Base-by-base conservation (phyloP, 768 basidiomycete species). In the Kwoniella botswanensis region DNA sequence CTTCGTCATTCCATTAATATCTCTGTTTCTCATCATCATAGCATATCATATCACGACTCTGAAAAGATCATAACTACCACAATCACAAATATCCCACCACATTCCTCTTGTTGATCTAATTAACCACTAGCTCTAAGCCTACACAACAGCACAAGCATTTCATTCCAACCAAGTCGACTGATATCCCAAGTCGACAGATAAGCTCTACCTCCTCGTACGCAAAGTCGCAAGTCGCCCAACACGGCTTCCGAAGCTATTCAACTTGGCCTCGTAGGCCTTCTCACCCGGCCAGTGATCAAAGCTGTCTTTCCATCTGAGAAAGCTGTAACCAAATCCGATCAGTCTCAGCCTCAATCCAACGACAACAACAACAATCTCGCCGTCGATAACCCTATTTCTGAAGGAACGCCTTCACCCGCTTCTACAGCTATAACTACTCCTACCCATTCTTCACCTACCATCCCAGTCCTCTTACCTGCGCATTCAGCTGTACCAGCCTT, bases 251-350 rank as follows among this genome's bases (percentile, higher is more conserved):
- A 77, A 78, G 74, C 77, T 21, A 66, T 83, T 26, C 77, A 81
- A 69, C 76, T 83, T 57, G 82, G 81, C 66, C 76, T 82, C 58
- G 76, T 81, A 50, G 82, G 79, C 73, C 79, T 81, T 15, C 73
- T 82, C 50, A 75, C 78, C 17, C 58, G 79, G 54, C 82, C 82
- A 43, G 79, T 83, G 69, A 74, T 83, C 66, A 73, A 79, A 65
- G 72, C 82, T 44, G 76, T 82, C 65, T 83, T 82, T 59, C 74
- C 77, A 11, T 71, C 72, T 2, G 76, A 73, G 52, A 63, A 55
- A 41, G 46, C 64, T 35, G 56, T 70, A 7, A 54, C 72, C 18
- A 60, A 58, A 24, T 56, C 57, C 9, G 57, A 67, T 29, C 52
- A 24, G 17, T 17, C 55, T 22, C 61, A 44, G 13, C 43, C 42